Evolutionary conservation across 1,284 basidiomycete species (phyloP), one percentile per base, ranked within the genome.

Genomic region (Ganoderma multipileum): DNA sequence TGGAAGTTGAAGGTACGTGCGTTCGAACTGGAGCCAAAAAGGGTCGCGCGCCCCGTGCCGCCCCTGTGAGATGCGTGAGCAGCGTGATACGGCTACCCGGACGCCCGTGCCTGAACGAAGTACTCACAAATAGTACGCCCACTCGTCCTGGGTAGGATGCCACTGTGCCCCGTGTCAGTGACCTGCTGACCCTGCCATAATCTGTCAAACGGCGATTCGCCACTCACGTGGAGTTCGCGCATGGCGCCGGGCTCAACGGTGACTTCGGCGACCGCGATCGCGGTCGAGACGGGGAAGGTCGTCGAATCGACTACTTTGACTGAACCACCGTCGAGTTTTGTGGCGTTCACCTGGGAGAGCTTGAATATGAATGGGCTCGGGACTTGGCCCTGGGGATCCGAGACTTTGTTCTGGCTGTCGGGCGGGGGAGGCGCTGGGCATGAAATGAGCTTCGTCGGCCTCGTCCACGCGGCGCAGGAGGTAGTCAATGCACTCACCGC

Each of bases 141-240:
- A 91, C 78, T 91, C 89, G 72, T 88, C 86, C 76, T 90, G 83
- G 30, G 89, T 91, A 4, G 91, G 90, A 76, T 92, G 91, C 91
- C 91, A 93, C 87, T 92, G 67, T 18, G 7, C 8, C 23, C 16
- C 20, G 23, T 39, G 39, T 39, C 39, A 28, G 64, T 38, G 68
- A 41, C 61, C 28, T 44, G 4, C 55, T 33, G 3, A 44, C 30
- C 59, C 63, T 33, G 57, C 18, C 36, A 61, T 28, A 41, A 41
- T 42, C 28, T 11, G 64, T 33, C 26, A 58, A 38, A 18, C 60
- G 58, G 63, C 36, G 23, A n/a, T 23, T n/a, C 38, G 23, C 5
- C 33, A 68, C 72, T 63, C 59, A 75, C 73, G 75, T 83, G 78
- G 14, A 79, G 69, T 68, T 79, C 78, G 68, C 77, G 76, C 73